These are phyloP conservation scores for Gymnopilus dilepis DNA, from an alignment of 768 basidiomycete genomes.

Conservation along the genomic window DNA sequence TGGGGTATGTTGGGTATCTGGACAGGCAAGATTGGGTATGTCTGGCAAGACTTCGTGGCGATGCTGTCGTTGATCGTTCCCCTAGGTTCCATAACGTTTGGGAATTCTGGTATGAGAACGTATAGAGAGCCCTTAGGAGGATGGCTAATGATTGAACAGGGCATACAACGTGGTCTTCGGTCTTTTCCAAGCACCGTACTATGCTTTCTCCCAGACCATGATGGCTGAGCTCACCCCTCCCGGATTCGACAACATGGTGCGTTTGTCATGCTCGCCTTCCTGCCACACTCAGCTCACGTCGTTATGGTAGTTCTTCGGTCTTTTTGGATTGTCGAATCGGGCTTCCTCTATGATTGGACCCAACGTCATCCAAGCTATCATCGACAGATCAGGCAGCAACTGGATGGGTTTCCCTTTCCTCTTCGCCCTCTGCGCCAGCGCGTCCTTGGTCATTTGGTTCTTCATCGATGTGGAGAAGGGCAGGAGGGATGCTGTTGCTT, in stretches of 20 bases:
- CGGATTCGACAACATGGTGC: constrained; percentile 80
- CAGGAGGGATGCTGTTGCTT: constrained; percentile 60
- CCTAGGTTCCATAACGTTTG: constrained; percentile 72
- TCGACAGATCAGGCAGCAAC: constrained; percentile 70
- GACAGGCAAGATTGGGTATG: constrained; percentile 75
- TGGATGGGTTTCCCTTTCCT: constrained; percentile 89
- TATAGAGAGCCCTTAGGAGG: neutral
- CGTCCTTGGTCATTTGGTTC: constrained; percentile 82
- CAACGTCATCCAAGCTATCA: constrained; percentile 85
- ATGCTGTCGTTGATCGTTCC: neutral
- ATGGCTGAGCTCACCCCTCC: constrained; percentile 90
- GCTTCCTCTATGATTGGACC: constrained; percentile 90
- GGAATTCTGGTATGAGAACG: constrained; percentile 77
- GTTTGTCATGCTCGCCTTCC: neutral
- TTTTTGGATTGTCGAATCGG: constrained; percentile 84
- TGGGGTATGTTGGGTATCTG: constrained; percentile 91
- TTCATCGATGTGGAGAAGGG: constrained; percentile 69
- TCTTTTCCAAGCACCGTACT: constrained; percentile 86
- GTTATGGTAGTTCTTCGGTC: constrained; percentile 73
- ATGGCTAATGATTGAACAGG: constrained; percentile 41
- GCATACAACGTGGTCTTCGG: constrained; percentile 83
- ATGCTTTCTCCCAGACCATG: constrained; percentile 86
- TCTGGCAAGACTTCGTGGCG: neutral
- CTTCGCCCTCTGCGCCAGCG: constrained; percentile 69
- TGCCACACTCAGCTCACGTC: neutral